phyloP scores from a whole-genome alignment of 2,329 filamentous ascomycete genomes.

The Ceratocystis papillata region DNA sequence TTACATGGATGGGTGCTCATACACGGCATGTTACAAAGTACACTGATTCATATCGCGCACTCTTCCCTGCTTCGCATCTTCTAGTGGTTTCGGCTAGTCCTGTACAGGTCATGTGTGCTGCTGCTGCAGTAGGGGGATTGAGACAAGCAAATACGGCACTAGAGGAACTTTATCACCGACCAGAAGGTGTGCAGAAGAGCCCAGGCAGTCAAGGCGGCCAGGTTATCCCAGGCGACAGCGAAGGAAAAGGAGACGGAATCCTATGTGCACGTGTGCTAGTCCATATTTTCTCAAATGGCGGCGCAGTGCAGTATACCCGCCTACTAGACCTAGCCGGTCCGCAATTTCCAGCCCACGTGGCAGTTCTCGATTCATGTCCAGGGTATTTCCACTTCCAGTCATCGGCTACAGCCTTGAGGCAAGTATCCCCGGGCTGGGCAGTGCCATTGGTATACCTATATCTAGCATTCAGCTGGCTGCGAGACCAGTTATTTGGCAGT shows the following conservation, averaged over 20 bases:
- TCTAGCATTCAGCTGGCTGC: neutral
- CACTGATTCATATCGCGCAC: conserved; percentile 35
- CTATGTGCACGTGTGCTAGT: conserved; percentile 32
- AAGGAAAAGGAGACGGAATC: conserved; percentile 28
- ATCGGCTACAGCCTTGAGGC: neutral
- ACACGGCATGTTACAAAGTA: conserved; percentile 44
- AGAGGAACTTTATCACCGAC: neutral
- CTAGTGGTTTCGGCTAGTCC: conserved; percentile 33
- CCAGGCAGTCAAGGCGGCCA: neutral
- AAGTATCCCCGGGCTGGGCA: neutral
- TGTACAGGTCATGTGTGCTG: neutral
- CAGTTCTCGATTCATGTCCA: conserved; percentile 5
- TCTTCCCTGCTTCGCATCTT: conserved; percentile 39
- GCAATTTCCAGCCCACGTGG: neutral
- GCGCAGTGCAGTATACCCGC: conserved; percentile 28
- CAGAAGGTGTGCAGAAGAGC: neutral
- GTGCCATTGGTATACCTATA: neutral
- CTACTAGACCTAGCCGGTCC: neutral
- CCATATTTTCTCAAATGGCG: conserved; percentile 46
- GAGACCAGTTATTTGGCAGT: conserved; percentile 31
- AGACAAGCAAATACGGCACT: neutral
- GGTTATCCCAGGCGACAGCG: neutral
- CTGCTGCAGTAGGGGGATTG: neutral
- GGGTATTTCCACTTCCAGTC: neutral
- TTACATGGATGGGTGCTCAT: conserved; percentile 42